Conservation (phyloP, 192 early-diverging fungal species). For the Rhizoclosmatium sp. region DNA sequence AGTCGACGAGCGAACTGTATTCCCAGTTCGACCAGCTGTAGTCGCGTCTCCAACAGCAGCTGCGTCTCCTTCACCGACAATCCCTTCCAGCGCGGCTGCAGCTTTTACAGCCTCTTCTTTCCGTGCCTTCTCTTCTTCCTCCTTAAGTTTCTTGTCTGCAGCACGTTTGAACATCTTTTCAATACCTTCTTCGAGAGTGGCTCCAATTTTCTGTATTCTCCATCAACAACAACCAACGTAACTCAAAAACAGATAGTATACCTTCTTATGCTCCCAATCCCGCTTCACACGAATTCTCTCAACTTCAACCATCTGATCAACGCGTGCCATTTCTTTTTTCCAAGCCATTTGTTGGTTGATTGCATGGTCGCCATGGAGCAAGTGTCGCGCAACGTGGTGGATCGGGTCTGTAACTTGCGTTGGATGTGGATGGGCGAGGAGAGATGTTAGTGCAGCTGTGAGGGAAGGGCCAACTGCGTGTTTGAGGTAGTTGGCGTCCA, state of each 20-base stretch:
- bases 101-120: neutral
- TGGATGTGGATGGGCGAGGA: conserved; percentile 32
- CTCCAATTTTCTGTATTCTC: conserved; percentile 2
- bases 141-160: neutral
- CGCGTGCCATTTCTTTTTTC: neutral
- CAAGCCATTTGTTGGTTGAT: neutral
- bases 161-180: neutral
- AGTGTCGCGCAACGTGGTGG: conserved; percentile 18
- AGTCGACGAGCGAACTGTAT: too few species aligned
- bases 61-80: neutral
- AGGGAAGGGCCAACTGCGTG: conserved; percentile 34
- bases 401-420: conserved; percentile 20
- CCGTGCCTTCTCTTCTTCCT: neutral
- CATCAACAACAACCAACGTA: neutral
- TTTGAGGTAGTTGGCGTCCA: conserved; percentile 43
- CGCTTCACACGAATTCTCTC: conserved; percentile 4
- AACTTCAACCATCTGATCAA: neutral
- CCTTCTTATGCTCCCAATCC: conserved; percentile 14
- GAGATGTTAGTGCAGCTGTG: conserved; percentile 25
- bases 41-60: neutral
- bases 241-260: neutral
- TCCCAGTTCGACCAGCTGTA: too few species aligned
- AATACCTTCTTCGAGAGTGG: conserved; percentile 19
- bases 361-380: conserved; percentile 10
- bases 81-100: conserved; percentile 3